A percentile compares a stretch with the other conserved stretches of the same genome.
phyloP scores from a whole-genome alignment of 768 basidiomycete genomes.

The Cubamyces sp. region DNA sequence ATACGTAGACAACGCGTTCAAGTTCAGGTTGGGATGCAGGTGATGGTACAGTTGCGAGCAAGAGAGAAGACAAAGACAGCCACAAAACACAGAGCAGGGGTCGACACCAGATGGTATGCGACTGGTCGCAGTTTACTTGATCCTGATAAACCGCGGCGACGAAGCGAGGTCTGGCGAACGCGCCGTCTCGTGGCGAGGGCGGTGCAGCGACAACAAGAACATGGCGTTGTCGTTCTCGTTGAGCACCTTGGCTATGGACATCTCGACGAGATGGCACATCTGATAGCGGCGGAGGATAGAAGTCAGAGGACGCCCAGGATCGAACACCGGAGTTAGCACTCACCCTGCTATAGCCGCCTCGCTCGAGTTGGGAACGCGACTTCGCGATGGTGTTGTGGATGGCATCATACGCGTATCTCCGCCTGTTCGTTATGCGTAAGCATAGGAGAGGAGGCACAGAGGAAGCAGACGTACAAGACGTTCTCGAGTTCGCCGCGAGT shows the following conservation, averaged over 20 bases:
- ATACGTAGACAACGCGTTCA: constrained; percentile 12
- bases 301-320: background rate
- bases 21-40: constrained; percentile 13
- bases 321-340: constrained; percentile 29
- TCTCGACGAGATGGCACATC: constrained; percentile 73
- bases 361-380: constrained; percentile 64
- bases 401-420: constrained; percentile 76
- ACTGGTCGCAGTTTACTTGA: constrained; percentile 37
- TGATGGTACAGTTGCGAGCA: constrained; percentile 30
- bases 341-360: constrained; percentile 60
- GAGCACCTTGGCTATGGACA: constrained; percentile 71
- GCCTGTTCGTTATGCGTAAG: constrained; percentile 43
- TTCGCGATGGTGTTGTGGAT: constrained; percentile 81
- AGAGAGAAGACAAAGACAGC: constrained; percentile 11
- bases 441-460: constrained; percentile 12
- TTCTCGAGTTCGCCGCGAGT: constrained; percentile 69
- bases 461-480: constrained; percentile 56
- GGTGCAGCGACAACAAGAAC: constrained; percentile 68
- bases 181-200: constrained; percentile 26
- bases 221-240: constrained; percentile 69
- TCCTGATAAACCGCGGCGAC: constrained; percentile 44
- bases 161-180: constrained; percentile 39
- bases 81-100: constrained; percentile 5
- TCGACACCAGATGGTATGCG: constrained; percentile 10
- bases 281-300: constrained; percentile 32